phyloP scores from a whole-genome alignment of 2,329 filamentous ascomycete species.

The Diaporthe citrichinensis region DNA sequence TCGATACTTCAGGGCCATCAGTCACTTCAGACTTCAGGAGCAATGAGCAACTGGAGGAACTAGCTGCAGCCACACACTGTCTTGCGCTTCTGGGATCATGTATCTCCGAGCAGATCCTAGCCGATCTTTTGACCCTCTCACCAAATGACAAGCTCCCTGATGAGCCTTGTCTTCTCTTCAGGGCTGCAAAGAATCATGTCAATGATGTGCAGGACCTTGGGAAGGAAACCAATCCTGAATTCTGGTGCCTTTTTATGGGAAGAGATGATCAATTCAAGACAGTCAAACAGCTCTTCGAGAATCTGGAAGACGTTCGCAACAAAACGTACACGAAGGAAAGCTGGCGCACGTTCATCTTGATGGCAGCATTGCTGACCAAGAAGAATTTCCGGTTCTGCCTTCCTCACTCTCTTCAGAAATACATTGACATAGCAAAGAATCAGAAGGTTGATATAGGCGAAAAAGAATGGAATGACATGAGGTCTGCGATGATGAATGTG shows the following conservation, averaged over 20 bases:
- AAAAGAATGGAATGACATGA: neutral
- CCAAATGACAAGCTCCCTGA: neutral
- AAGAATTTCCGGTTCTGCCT: neutral
- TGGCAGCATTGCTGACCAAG: neutral
- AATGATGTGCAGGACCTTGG: neutral
- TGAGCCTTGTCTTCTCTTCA: neutral
- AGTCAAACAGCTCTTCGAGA: neutral
- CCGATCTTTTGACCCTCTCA: neutral
- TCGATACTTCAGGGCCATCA: neutral
- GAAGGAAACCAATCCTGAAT: neutral
- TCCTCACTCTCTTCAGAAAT: neutral
- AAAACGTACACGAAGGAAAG: neutral
- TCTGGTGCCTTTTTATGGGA: neutral
- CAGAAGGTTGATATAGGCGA: accelerated
- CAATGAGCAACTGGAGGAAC: neutral
- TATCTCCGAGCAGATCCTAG: neutral
- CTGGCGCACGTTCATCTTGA: neutral
- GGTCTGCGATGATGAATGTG: no score
- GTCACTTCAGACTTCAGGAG: neutral
- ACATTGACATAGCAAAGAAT: neutral
- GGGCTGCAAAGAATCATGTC: neutral
- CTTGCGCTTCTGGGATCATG: neutral
- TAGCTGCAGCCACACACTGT: neutral
- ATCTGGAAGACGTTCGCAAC: accelerated
- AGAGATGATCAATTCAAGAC: accelerated